Evolutionary conservation across 2,329 filamentous ascomycete genomes (phyloP).

Genomic region (Cryphonectria parasitica): DNA sequence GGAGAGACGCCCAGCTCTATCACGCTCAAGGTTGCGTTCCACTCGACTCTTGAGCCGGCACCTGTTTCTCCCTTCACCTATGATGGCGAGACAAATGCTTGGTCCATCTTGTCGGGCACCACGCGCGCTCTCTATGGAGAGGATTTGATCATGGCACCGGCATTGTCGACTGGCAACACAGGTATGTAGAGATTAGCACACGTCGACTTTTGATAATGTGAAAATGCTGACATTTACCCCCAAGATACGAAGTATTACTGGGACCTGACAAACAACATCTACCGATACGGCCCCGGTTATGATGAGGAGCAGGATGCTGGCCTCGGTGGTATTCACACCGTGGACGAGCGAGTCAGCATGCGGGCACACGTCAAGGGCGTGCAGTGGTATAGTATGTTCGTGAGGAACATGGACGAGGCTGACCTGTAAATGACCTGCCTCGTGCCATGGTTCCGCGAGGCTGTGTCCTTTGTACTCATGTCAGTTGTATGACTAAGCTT

Average conservation of each 20-base stretch:
- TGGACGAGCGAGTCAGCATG: constrained; percentile 46
- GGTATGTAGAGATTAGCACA: neutral
- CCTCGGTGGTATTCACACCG: constrained; percentile 44
- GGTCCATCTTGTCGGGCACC: constrained; percentile 56
- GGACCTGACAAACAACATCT: constrained; percentile 51
- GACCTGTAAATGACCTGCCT: constrained; percentile 30
- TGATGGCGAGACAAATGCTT: constrained; percentile 44
- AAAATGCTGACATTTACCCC: too few species aligned
- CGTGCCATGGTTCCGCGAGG: neutral
- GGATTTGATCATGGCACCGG: constrained; percentile 57
- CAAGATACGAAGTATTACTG: constrained; percentile 54
- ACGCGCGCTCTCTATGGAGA: constrained; percentile 53
- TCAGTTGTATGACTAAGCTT: neutral
- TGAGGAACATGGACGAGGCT: constrained; percentile 49
- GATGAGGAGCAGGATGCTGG: constrained; percentile 36
- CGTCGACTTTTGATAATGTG: neutral
- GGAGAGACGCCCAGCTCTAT: constrained; percentile 44
- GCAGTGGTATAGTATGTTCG: constrained; percentile 45
- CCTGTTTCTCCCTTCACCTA: constrained; percentile 55
- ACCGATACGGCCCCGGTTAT: constrained; percentile 51
- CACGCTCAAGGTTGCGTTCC: constrained; percentile 43
- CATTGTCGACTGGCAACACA: constrained; percentile 53
- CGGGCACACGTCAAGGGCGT: constrained; percentile 40
- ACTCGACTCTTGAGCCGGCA: constrained; percentile 53
- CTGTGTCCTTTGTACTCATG: neutral